These are phyloP conservation scores for Hibiscus mutabilis DNA, from an alignment of 345 rosid species.

Conservation along the genomic window DNA sequence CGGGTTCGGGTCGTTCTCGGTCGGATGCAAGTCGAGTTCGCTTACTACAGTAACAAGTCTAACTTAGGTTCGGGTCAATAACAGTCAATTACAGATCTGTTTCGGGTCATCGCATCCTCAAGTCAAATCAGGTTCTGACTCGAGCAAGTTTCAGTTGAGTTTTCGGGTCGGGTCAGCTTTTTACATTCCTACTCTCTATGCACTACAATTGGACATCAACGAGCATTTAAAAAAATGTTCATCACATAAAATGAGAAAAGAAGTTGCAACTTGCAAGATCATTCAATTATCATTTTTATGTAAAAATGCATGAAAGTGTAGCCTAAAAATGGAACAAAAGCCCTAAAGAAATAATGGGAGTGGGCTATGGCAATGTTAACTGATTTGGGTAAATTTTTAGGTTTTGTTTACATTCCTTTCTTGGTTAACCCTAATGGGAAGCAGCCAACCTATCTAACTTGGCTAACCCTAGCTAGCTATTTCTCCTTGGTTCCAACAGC, in stretches of 20 bases:
- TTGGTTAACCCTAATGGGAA: background rate
- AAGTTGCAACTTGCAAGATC: background rate
- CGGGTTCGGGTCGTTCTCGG: too few species aligned
- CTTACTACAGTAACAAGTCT: too few species aligned
- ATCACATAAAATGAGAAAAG: background rate
- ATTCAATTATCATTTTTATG: background rate
- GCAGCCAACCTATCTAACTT: background rate
- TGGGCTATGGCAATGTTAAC: background rate
- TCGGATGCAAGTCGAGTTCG: too few species aligned
- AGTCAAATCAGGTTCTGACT: too few species aligned
- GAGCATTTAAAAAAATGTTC: background rate
- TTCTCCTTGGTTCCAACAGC: constrained; percentile 4
- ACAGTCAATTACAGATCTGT: too few species aligned
- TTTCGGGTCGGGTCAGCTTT: too few species aligned
- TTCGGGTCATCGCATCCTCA: too few species aligned
- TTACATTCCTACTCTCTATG: too few species aligned
- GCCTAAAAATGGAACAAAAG: background rate
- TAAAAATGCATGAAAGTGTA: background rate
- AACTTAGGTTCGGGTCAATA: too few species aligned
- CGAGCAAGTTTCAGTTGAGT: too few species aligned
- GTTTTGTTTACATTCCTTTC: background rate
- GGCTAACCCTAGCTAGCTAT: background rate
- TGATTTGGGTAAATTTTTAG: background rate
- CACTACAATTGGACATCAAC: background rate
- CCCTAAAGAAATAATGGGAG: background rate